These are phyloP conservation scores for Drechmeria coniospora DNA, from an alignment of 2,329 filamentous ascomycete genomes.

Conservation along the genomic window DNA sequence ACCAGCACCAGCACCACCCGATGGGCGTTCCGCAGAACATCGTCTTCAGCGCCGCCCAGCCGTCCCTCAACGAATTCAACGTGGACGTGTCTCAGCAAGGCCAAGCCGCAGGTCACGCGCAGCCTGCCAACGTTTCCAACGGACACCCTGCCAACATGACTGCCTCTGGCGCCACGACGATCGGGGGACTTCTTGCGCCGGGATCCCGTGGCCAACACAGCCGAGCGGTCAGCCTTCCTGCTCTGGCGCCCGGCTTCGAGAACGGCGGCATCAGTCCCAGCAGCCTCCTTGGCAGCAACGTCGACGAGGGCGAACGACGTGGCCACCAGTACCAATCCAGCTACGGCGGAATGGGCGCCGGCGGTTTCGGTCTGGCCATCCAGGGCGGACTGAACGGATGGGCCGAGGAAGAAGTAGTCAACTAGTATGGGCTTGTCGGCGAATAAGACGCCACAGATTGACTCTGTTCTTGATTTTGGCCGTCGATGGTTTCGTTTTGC, in stretches of 20 bases:
- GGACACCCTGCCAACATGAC: conserved; percentile 39
- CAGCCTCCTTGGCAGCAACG: conserved; percentile 28
- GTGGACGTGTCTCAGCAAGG: conserved; percentile 47
- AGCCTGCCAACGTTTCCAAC: conserved; percentile 51
- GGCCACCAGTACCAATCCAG: conserved; percentile 53
- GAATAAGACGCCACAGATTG: conserved; percentile 15
- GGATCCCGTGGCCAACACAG: conserved; percentile 48
- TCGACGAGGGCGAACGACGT: conserved; percentile 37
- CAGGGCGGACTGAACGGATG: conserved; percentile 50
- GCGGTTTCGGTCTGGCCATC: conserved; percentile 45
- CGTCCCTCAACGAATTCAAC: conserved; percentile 39
- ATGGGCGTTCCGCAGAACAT: conserved; percentile 64
- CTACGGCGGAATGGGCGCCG: conserved; percentile 41
- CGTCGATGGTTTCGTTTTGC: conserved; percentile 9
- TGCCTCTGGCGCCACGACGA: conserved; percentile 47
- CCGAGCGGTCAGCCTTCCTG: conserved; percentile 78
- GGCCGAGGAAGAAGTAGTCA: conserved; percentile 51
- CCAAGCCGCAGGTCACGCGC: conserved; percentile 44
- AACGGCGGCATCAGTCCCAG: conserved; percentile 39
- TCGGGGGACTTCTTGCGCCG: conserved; percentile 64
- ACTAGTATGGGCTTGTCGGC: conserved; percentile 22
- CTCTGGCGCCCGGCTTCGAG: conserved; percentile 47
- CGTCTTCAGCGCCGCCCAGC: conserved; percentile 59
- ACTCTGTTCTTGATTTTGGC: conserved; percentile 28
- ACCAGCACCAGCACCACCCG: conserved; percentile 58